phyloP scores from a whole-genome alignment of 305 asterid genomes.

The Plantago lanceolata region DNA sequence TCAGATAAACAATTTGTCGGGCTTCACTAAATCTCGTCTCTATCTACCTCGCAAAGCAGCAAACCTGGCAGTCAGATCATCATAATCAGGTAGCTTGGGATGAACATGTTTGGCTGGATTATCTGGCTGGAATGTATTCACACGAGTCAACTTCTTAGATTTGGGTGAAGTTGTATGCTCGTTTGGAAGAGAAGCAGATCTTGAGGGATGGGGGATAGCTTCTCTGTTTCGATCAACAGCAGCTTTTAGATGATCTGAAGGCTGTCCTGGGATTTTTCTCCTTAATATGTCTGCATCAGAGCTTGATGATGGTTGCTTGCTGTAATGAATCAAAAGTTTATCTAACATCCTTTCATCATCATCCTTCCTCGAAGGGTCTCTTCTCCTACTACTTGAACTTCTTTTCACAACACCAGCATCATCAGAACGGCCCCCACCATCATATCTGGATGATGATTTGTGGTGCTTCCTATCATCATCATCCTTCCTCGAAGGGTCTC shows the following conservation, averaged over 20 bases:
- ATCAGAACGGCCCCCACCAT: conserved; percentile 36
- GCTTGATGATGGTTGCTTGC: conserved; percentile 66
- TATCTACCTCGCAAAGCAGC: conserved; percentile 71
- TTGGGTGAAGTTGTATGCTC: conserved; percentile 37
- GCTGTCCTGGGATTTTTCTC: conserved; percentile 33
- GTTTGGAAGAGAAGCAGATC: conserved; percentile 79
- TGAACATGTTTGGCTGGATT: conserved; percentile 77
- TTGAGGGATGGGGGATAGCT: conserved; percentile 37
- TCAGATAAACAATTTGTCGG: conserved; percentile 10
- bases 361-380: conserved; percentile 58
- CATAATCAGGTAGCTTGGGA: conserved; percentile 89
- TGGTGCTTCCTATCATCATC: conserved; percentile 68
- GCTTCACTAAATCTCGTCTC: not conserved
- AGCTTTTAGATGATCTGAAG: conserved; percentile 24
- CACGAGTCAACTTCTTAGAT: conserved; percentile 47
- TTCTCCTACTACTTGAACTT: conserved; percentile 64
- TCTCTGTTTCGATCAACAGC: conserved; percentile 30
- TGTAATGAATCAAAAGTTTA: conserved; percentile 73
- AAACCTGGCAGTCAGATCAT: conserved; percentile 84
- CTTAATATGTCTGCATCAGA: conserved; percentile 41
- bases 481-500: conserved; percentile 58
- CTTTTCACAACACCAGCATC: conserved; percentile 40
- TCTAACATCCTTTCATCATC: conserved; percentile 84
- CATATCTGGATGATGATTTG: conserved; percentile 10
- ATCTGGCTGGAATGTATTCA: conserved; percentile 71